A percentile compares a stretch with the other conserved stretches of the same genome.
Evolutionary conservation across 2,329 filamentous ascomycete genomes (phyloP).

Genomic region (Seiridium unicorne): DNA sequence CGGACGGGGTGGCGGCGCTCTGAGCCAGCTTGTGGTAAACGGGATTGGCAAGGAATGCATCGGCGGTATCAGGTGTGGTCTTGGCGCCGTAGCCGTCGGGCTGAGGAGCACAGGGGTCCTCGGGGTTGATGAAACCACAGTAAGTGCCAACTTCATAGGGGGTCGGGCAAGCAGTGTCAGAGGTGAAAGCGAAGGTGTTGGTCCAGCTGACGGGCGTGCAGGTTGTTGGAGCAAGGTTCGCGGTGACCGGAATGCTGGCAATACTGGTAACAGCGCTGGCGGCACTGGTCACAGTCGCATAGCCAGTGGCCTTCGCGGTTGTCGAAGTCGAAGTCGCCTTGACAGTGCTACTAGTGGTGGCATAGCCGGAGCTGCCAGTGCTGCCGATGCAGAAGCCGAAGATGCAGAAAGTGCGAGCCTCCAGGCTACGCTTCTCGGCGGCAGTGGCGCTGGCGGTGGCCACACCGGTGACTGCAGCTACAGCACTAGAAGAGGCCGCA

Average conservation of each 20-base stretch:
- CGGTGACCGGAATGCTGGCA: background rate
- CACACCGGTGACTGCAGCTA: constrained; percentile 3
- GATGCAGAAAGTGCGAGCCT: background rate
- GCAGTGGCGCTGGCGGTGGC: constrained; percentile 2
- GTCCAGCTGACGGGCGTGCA: constrained; percentile 13
- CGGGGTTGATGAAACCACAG: constrained; percentile 35
- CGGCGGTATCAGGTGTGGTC: constrained; percentile 4
- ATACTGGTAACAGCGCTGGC: background rate
- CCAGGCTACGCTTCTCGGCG: constrained; percentile 2
- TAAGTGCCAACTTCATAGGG: constrained; percentile 28
- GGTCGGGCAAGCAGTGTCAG: constrained; percentile 23
- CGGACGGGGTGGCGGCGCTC: constrained; percentile 10
- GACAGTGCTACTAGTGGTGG: background rate
- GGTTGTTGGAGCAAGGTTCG: constrained; percentile 6
- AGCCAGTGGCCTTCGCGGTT: background rate
- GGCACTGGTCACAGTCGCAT: background rate
- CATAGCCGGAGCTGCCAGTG: background rate
- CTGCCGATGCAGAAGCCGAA: constrained; percentile 1
- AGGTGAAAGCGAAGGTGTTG: constrained; percentile 15
- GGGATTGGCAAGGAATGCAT: constrained; percentile 5
- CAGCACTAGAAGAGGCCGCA: constrained; percentile 4
- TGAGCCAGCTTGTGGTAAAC: constrained; percentile 9
- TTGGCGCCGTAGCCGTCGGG: constrained; percentile 15
- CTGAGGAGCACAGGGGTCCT: constrained; percentile 33
- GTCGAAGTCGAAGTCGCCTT: background rate